Evolutionary conservation across 345 rosid genomes (phyloP).

Genomic region (Populus davidiana): DNA sequence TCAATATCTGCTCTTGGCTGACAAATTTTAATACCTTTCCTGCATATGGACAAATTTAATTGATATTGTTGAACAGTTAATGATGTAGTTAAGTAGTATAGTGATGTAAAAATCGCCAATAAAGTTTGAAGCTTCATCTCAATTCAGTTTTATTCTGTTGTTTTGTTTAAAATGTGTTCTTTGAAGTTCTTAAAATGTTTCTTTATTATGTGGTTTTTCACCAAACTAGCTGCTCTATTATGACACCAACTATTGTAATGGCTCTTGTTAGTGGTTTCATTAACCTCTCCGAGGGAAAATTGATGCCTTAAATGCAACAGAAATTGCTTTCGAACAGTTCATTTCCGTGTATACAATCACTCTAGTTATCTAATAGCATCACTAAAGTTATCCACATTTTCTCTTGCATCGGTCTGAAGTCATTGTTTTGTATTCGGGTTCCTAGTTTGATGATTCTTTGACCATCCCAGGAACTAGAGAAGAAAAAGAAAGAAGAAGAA

Average conservation of each 20-base stretch:
- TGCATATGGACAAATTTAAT: not conserved
- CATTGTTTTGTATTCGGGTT: not conserved
- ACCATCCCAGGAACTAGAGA: conserved; percentile 54
- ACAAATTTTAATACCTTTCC: not conserved
- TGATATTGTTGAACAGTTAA: not conserved
- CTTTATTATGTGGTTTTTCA: not conserved
- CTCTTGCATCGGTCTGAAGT: not conserved
- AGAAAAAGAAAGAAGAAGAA: conserved; percentile 51
- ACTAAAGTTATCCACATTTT: not conserved
- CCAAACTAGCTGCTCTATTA: not conserved
- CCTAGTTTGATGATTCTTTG: not conserved
- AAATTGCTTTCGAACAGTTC: not conserved
- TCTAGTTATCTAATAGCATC: not conserved
- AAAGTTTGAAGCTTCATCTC: not conserved
- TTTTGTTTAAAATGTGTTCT: not conserved
- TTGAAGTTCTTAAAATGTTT: not conserved
- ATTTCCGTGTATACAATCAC: not conserved
- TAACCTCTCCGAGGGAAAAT: not conserved
- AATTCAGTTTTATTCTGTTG: not conserved
- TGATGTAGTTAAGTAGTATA: not conserved
- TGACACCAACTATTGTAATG: not conserved
- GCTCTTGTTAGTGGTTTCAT: not conserved
- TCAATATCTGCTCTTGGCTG: not conserved
- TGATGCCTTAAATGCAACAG: not conserved
- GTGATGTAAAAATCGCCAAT: not conserved